phyloP scores from a whole-genome alignment of 2,329 filamentous ascomycete genomes.

The Pyricularia pennisetigena region DNA sequence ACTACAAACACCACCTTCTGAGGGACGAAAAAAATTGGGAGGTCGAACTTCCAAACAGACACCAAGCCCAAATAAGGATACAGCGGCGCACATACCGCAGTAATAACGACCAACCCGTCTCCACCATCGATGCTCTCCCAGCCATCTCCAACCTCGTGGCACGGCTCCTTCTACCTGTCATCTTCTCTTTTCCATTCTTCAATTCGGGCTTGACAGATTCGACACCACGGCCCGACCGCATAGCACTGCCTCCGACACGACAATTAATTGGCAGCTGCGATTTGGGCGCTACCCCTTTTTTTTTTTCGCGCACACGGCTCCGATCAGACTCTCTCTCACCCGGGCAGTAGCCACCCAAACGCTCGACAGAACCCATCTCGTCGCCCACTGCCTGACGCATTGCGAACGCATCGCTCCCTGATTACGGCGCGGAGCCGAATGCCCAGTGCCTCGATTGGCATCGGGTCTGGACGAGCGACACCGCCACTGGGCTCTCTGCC shows the following conservation, averaged over 20 bases:
- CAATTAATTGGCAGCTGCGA: background rate
- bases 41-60: background rate
- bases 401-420: background rate
- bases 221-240: background rate
- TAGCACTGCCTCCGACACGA: background rate
- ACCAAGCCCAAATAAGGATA: conserved; percentile 22
- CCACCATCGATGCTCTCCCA: conserved; percentile 31
- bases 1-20: background rate
- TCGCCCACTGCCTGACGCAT: background rate
- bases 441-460: conserved; percentile 3
- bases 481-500: background rate
- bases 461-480: conserved; percentile 3
- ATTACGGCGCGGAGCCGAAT: background rate
- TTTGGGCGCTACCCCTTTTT: background rate
- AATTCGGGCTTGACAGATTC: background rate
- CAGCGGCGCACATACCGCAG: conserved; percentile 1
- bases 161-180: conserved; percentile 16
- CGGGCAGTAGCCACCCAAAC: background rate
- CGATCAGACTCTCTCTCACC: background rate
- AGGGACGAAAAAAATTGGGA: conserved; percentile 4
- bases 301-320: background rate
- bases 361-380: background rate
- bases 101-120: conserved; percentile 9
- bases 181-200: conserved; percentile 14
- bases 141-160: conserved; percentile 30